phyloP scores from a whole-genome alignment of 306 rosid species.

The Malus sylvestris region DNA sequence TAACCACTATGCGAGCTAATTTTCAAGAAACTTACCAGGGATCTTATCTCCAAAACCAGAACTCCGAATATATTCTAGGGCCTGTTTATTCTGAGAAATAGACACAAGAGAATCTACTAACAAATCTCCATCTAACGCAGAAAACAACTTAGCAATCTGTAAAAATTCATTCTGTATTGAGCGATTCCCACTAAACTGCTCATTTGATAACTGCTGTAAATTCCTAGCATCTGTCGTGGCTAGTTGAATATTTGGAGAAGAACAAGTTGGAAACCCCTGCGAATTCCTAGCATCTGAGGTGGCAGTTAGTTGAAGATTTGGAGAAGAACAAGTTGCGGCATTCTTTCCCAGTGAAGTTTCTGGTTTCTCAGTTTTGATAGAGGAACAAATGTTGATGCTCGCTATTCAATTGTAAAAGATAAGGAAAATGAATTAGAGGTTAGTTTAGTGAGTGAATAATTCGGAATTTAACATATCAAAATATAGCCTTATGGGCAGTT shows the following conservation, averaged over 20 bases:
- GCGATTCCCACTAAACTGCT: conserved; percentile 27
- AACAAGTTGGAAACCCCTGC: not conserved
- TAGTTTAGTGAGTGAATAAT: not conserved
- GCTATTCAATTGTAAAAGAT: conserved; percentile 7
- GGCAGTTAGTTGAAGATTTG: conserved; percentile 20
- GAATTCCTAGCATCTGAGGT: conserved; percentile 16
- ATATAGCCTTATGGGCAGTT: not conserved
- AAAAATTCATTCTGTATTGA: conserved; percentile 28
- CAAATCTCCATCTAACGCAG: conserved; percentile 30
- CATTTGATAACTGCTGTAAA: conserved; percentile 9
- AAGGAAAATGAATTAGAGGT: not conserved
- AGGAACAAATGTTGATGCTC: not conserved
- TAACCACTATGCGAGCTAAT: not conserved
- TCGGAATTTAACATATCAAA: not conserved
- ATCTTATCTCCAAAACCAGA: conserved; percentile 33
- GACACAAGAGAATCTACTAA: conserved; percentile 34
- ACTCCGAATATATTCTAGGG: conserved; percentile 16
- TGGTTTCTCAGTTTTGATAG: conserved; percentile 1
- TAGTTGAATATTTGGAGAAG: conserved; percentile 19
- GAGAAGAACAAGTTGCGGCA: conserved; percentile 1
- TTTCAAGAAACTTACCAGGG: conserved; percentile 37
- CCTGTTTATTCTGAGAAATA: conserved; percentile 32
- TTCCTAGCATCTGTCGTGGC: conserved; percentile 14
- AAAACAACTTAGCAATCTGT: conserved; percentile 29
- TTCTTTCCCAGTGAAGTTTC: conserved; percentile 4